Conservation (phyloP, 2,329 filamentous ascomycete species). For the Penicillium sp. region DNA sequence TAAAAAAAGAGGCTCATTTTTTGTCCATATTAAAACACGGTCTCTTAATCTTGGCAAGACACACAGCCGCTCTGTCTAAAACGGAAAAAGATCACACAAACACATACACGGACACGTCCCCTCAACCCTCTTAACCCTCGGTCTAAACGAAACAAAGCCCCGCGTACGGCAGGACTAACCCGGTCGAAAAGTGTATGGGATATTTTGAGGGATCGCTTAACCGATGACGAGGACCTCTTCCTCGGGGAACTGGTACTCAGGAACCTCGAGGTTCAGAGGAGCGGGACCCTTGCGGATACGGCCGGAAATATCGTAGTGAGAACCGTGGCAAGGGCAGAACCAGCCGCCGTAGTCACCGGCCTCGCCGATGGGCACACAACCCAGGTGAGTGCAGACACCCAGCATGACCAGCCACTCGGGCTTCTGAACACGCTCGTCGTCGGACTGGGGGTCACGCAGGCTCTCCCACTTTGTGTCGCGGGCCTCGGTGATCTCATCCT, state of each 20-base stretch:
- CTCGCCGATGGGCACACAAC: constrained; percentile 98
- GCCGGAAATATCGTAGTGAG: constrained; percentile 99
- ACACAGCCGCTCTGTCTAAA: constrained; percentile 36
- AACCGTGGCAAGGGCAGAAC: constrained; percentile 99
- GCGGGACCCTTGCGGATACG: constrained; percentile 97
- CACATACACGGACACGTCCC: constrained; percentile 26
- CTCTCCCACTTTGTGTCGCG: constrained; percentile 78
- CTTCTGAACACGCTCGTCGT: constrained; percentile 93
- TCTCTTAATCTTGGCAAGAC: constrained; percentile 39
- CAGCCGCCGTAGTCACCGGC: constrained; percentile 96
- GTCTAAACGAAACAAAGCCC: constrained; percentile 19
- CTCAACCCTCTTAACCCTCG: constrained; percentile 8
- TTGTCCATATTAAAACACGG: constrained; percentile 42
- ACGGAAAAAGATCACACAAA: constrained; percentile 21
- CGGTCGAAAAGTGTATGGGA: constrained; percentile 8
- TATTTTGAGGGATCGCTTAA: constrained; percentile 54
- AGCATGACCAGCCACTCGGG: constrained; percentile 99
- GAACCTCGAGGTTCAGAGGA: constrained; percentile 95
- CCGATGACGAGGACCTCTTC: constrained; percentile 88
- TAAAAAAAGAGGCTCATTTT: constrained; percentile 32
- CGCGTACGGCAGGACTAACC: constrained; percentile 1
- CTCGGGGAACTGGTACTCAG: constrained; percentile 86
- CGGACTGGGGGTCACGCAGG: constrained; percentile 87
- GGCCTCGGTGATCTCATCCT: constrained; percentile 89
- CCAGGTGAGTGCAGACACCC: constrained; percentile 98